A percentile compares a stretch with the other conserved stretches of the same genome.
Evolutionary conservation across 345 rosid genomes (phyloP).

Genomic region (Gossypium bickii): DNA sequence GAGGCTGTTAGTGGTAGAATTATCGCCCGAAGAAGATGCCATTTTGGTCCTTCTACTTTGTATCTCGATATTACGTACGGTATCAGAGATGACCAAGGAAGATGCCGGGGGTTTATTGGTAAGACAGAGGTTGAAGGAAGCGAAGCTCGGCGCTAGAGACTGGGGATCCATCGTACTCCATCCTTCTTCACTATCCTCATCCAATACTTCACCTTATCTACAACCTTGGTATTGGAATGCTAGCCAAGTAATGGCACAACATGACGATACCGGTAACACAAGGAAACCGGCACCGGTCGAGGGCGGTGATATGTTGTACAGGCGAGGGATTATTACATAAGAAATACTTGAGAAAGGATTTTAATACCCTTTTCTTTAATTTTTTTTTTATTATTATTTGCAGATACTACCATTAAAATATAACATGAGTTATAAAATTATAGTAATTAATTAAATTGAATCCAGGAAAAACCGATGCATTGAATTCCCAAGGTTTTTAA

Average conservation of each 20-base stretch:
- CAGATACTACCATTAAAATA: no score
- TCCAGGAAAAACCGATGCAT: no score
- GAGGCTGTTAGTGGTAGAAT: constrained; percentile 63
- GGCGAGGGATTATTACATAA: constrained; percentile 47
- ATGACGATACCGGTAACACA: constrained; percentile 24
- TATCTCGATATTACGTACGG: constrained; percentile 58
- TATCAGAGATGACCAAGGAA: constrained; percentile 59
- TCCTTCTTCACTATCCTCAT: constrained; percentile 29
- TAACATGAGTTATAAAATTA: no score
- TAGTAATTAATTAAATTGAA: no score
- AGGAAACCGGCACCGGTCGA: constrained; percentile 53
- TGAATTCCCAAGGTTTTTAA: no score
- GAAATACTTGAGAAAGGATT: constrained; percentile 38
- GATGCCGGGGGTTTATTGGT: constrained; percentile 61
- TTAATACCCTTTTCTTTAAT: no score
- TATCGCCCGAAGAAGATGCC: constrained; percentile 73
- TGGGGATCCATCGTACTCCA: constrained; percentile 72
- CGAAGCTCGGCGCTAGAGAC: constrained; percentile 58
- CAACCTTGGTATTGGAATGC: constrained; percentile 80
- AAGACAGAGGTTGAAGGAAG: constrained; percentile 62
- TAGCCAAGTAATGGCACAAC: constrained; percentile 34
- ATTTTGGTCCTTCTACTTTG: constrained; percentile 60
- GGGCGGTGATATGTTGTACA: constrained; percentile 73
- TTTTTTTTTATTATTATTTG: no score
- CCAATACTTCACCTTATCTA: constrained; percentile 35